These are phyloP conservation scores for Aspergillus caelatus DNA, from an alignment of 2,329 filamentous ascomycete genomes.

Conservation along the genomic window DNA sequence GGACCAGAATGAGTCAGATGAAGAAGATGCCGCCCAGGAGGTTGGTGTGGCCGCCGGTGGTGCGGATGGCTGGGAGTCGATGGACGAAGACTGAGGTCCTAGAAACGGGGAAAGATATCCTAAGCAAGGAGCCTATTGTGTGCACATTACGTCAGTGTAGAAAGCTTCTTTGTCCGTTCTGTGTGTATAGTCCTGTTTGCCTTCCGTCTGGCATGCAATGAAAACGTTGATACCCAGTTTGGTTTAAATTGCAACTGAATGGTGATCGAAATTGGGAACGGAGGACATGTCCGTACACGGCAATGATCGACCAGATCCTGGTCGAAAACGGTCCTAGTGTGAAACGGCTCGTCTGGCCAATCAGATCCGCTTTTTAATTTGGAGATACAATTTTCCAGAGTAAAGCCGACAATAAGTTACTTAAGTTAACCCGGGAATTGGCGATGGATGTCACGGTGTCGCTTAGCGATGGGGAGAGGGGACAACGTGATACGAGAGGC, in stretches of 20 bases:
- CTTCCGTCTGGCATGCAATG: conserved; percentile 14
- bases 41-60: conserved; percentile 52
- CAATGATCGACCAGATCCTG: neutral
- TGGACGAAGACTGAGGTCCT: conserved; percentile 52
- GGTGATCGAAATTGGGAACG: neutral
- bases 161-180: neutral
- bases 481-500: neutral
- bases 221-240: conserved; percentile 26
- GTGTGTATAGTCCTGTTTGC: neutral
- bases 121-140: neutral
- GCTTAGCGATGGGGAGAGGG: neutral
- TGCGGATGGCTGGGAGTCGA: conserved; percentile 57
- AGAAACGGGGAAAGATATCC: neutral
- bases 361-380: neutral
- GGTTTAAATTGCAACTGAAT: neutral
- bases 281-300: neutral
- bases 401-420: neutral
- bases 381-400: neutral
- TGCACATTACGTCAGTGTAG: neutral
- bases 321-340: neutral
- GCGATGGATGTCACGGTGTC: neutral
- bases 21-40: conserved; percentile 60
- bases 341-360: neutral
- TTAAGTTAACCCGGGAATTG: neutral
- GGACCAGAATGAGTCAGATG: conserved; percentile 68